Conservation (phyloP, 2,329 filamentous ascomycete species). For the Trichoderma asperellum region DNA sequence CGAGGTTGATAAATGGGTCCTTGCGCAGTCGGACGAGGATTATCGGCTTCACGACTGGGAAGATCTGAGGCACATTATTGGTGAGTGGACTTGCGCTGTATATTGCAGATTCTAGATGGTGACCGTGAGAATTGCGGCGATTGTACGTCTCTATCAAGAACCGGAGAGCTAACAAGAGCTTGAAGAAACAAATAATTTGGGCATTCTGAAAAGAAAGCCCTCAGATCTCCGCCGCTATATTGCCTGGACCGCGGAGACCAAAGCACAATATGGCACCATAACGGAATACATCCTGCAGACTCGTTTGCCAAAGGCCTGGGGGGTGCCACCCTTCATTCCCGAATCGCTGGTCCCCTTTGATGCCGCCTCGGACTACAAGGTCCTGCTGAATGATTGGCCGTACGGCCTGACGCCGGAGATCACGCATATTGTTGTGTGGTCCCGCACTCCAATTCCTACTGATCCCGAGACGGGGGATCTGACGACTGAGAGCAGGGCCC, state of each 20-base stretch:
- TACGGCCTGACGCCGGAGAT: slow-evolving; percentile 72
- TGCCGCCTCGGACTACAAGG: slow-evolving; percentile 63
- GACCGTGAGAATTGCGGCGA: background rate
- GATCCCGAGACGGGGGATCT: slow-evolving; percentile 72
- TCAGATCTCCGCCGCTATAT: slow-evolving; percentile 81
- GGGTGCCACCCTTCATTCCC: slow-evolving; percentile 58
- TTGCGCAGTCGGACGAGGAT: slow-evolving; percentile 68
- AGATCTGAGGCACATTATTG: slow-evolving; percentile 68
- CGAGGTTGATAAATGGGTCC: slow-evolving; percentile 60
- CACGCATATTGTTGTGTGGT: slow-evolving; percentile 90
- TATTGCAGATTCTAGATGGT: background rate
- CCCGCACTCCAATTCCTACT: slow-evolving; percentile 77
- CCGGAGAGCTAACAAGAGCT: background rate
- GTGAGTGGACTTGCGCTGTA: slow-evolving; percentile 45
- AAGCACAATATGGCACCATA: slow-evolving; percentile 76
- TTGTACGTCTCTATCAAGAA: background rate
- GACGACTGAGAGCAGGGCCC: slow-evolving; percentile 65
- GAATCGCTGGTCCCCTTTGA: slow-evolving; percentile 56
- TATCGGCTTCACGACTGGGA: slow-evolving; percentile 76
- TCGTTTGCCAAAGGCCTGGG: slow-evolving; percentile 71
- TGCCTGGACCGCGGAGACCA: slow-evolving; percentile 71
- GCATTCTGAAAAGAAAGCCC: slow-evolving; percentile 76
- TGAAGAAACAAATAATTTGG: slow-evolving; percentile 63
- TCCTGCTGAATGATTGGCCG: slow-evolving; percentile 91
- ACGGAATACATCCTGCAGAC: slow-evolving; percentile 76